Conservation (phyloP, 805 yeast species). For the Sungouiozyma intestinalis region DNA sequence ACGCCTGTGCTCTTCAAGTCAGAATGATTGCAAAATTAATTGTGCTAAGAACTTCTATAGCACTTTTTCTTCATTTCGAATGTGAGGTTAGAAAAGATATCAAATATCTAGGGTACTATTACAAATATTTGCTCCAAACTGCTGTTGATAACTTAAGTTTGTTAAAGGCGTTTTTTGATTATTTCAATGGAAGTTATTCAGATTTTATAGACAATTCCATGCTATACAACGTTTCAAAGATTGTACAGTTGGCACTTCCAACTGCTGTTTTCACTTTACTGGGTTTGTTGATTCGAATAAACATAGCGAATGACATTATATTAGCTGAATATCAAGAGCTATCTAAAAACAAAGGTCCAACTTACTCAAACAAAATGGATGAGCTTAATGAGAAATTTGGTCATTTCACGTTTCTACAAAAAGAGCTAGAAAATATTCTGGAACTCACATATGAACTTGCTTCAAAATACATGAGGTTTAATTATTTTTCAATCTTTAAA, state of each 20-base stretch:
- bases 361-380: neutral
- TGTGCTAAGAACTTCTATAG: constrained; percentile 20
- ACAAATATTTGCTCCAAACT: constrained; percentile 14
- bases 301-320: constrained; percentile 15
- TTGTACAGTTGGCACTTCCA: constrained; percentile 21
- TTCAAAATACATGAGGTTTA: constrained; percentile 21
- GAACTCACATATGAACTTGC: constrained; percentile 18
- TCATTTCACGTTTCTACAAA: constrained; percentile 14
- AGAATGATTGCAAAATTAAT: constrained; percentile 18
- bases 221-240: constrained; percentile 18
- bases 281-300: constrained; percentile 20
- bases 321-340: constrained; percentile 10
- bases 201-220: constrained; percentile 12
- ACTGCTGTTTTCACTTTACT: constrained; percentile 18
- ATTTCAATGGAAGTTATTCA: constrained; percentile 16
- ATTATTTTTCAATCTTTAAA: constrained; percentile 26
- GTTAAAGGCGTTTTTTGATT: constrained; percentile 15
- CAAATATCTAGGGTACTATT: constrained; percentile 13
- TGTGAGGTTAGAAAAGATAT: constrained; percentile 7
- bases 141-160: constrained; percentile 13
- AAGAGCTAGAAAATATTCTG: constrained; percentile 16
- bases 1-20: constrained; percentile 17
- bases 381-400: constrained; percentile 13
- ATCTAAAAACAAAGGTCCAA: constrained; percentile 1
- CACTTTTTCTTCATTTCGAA: constrained; percentile 25